Evolutionary conservation across 164 flowering plant species (phyloP), one percentile per base, ranked within the genome.

Genomic region (Berberis thunbergii): DNA sequence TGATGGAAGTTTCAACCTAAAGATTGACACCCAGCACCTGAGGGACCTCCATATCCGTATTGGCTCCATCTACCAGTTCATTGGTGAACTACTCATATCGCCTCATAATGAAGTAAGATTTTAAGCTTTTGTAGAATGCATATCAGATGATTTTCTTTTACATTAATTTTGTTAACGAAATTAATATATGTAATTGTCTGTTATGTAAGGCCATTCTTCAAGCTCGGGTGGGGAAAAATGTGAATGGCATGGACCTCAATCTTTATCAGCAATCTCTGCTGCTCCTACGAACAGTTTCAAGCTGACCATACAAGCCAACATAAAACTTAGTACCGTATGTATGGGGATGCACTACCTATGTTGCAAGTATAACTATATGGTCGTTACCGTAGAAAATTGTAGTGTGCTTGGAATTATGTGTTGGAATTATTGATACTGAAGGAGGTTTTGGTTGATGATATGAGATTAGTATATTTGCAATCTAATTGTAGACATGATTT

Each of bases 11-110:
- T 67, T 73, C 50, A 74, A 58, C 56, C 75, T 94, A 44, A 84
- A 76, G 73, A 69, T 91, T 48, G 78, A 86, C 72, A 85, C 93
- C 26, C 75, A 85, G 71, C 84, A 83, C 72, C 68, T 89, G 68
- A 84, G 86, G 71, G 83, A 80, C 54, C 72, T 91, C 64, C 77
- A 71, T 61, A 73, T 87, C 67, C 83, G 83, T 50, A 62, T 75
- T 46, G 92, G 92, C 57, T 89, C 89, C 49, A 69, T 84, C 61
- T 94, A 86, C 69, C 96, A 93, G 56, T 93, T 93, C 77, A 93
- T 93, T 46, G 97, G 96, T 43, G 97, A 94, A 79, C 85, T 90
- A 52, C 72, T 54, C 49, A 61, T 90, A 71, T 76, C 76, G 54
- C 71, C 84, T 7, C 70, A 74, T 69, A 74, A 73, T 66, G 83